Evolutionary conservation across 805 yeast genomes (phyloP).

Genomic region (Danielozyma ontarioensis): DNA sequence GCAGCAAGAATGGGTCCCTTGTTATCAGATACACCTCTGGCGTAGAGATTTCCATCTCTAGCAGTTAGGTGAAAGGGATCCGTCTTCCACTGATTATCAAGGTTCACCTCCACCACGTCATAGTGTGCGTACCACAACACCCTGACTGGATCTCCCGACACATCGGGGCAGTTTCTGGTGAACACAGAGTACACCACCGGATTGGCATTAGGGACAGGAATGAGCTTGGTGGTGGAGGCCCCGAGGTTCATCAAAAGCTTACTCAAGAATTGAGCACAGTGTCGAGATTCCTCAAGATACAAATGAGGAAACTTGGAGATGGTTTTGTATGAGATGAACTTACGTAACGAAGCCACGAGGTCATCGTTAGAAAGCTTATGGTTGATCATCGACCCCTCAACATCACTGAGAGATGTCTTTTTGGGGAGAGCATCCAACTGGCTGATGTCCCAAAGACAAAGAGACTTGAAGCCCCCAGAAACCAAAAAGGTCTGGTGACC

Average conservation of each 20-base stretch:
- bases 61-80: conserved; percentile 76
- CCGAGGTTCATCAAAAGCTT: conserved; percentile 64
- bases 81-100: conserved; percentile 59
- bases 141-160: conserved; percentile 23
- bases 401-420: conserved; percentile 1
- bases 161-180: conserved; percentile 32
- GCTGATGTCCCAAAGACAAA: conserved; percentile 65
- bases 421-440: conserved; percentile 12
- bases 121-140: conserved; percentile 93
- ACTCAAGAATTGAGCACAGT: conserved; percentile 75
- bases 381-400: conserved; percentile 5
- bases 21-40: conserved; percentile 91
- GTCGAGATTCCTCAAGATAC: conserved; percentile 72
- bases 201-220: conserved; percentile 74
- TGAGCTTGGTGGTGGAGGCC: conserved; percentile 56
- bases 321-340: conserved; percentile 65
- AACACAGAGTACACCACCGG: conserved; percentile 83
- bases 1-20: conserved; percentile 92
- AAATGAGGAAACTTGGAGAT: conserved; percentile 70
- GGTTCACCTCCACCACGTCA: conserved; percentile 79
- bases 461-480: conserved; percentile 69
- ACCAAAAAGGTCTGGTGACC: conserved; percentile 43
- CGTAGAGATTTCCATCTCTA: conserved; percentile 79
- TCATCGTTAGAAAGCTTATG: conserved; percentile 46
- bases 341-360: conserved; percentile 56